phyloP scores from a whole-genome alignment of 768 basidiomycete genomes.

The Russula vinacea region DNA sequence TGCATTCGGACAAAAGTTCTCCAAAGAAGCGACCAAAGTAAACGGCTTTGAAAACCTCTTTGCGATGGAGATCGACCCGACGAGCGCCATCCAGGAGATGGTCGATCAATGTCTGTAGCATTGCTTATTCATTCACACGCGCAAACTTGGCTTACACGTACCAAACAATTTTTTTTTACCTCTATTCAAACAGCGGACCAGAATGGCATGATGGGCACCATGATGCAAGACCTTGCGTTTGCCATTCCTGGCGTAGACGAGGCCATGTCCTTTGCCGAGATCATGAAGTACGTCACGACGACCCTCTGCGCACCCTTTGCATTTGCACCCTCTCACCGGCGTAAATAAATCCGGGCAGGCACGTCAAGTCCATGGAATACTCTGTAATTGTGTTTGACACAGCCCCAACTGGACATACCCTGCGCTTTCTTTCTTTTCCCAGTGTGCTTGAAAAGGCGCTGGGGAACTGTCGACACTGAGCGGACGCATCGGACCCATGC shows the following conservation, averaged over 20 bases:
- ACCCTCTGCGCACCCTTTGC: not conserved
- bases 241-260: constrained; percentile 99
- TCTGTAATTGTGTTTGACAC: constrained; percentile 99
- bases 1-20: constrained; percentile 98
- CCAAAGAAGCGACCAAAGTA: constrained; percentile 96
- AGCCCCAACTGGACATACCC: constrained; percentile 96
- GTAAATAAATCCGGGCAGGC: constrained; percentile 47
- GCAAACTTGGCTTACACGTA: not conserved
- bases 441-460: constrained; percentile 96
- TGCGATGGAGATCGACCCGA: constrained; percentile 99
- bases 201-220: constrained; percentile 94
- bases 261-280: constrained; percentile 99
- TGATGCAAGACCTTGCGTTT: constrained; percentile 99
- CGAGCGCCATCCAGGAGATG: constrained; percentile 98
- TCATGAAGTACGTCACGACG: constrained; percentile 81
- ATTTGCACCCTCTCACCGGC: not conserved
- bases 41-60: constrained; percentile 95
- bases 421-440: constrained; percentile 98
- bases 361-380: constrained; percentile 99
- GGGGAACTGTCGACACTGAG: constrained; percentile 92
- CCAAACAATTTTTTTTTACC: not conserved
- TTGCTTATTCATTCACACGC: constrained; percentile 8
- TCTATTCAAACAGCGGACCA: constrained; percentile 58
- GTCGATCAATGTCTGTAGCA: constrained; percentile 87
- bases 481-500: constrained; percentile 95